phyloP scores from a whole-genome alignment of 768 basidiomycete species.

The Amanita subjunquillea region DNA sequence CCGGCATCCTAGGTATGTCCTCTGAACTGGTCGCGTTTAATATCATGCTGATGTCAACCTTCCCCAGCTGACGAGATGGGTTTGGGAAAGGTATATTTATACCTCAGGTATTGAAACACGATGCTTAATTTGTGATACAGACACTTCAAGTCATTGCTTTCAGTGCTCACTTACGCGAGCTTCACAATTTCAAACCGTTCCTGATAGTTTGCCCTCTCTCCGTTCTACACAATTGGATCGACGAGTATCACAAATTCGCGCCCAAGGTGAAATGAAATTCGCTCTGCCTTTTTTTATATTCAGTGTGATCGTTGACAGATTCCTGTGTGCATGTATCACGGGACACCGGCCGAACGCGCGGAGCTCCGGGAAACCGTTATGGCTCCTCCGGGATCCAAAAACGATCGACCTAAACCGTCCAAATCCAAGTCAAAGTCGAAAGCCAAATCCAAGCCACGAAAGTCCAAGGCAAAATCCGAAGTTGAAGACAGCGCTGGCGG shows the following conservation, averaged over 20 bases:
- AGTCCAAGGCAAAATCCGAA: slow-evolving; percentile 5
- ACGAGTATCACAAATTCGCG: slow-evolving; percentile 79
- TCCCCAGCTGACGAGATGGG: slow-evolving; percentile 87
- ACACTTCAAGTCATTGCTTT: slow-evolving; percentile 95
- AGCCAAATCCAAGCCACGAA: slow-evolving; percentile 7
- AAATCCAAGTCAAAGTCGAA: slow-evolving; percentile 6
- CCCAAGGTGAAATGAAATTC: slow-evolving; percentile 42
- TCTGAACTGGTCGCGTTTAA: neutral
- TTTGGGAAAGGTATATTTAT: slow-evolving; percentile 61
- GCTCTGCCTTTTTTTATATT: neutral
- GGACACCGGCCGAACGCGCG: slow-evolving; percentile 70
- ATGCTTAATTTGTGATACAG: slow-evolving; percentile 25
- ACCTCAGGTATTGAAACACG: slow-evolving; percentile 4
- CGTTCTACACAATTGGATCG: slow-evolving; percentile 85
- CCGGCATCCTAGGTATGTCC: slow-evolving; percentile 62
- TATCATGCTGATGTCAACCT: neutral
- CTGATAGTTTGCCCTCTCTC: slow-evolving; percentile 89
- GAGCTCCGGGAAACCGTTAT: slow-evolving; percentile 63
- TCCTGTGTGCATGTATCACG: slow-evolving; percentile 87
- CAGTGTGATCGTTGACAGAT: slow-evolving; percentile 36
- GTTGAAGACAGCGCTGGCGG: slow-evolving; percentile 14
- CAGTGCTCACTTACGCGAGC: slow-evolving; percentile 77
- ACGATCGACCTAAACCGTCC: neutral
- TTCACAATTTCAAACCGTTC: slow-evolving; percentile 62
- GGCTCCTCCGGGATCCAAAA: slow-evolving; percentile 18